Percentiles rank a stretch among this genome's conserved stretches.
phyloP scores from a whole-genome alignment of 495 filamentous ascomycete species.

The Trichocladium uniseriatum region DNA sequence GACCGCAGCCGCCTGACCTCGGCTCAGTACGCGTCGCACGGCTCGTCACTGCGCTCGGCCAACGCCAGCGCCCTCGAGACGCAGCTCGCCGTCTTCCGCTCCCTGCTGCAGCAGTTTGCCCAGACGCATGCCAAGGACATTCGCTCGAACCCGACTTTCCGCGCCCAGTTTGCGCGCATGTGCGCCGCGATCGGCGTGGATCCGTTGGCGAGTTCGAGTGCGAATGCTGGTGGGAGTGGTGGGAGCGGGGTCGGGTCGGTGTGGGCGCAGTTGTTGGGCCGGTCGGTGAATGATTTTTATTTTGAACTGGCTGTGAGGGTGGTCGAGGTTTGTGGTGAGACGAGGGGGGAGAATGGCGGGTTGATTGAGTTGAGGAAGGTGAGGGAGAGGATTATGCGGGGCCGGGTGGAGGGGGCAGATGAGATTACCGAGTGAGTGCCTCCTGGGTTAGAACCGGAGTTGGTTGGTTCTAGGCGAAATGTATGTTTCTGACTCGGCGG shows the following conservation, averaged over 20 bases:
- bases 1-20: slow-evolving; percentile 70
- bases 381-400: slow-evolving; percentile 58
- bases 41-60: slow-evolving; percentile 66
- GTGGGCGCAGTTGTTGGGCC: slow-evolving; percentile 87
- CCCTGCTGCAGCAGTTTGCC: slow-evolving; percentile 87
- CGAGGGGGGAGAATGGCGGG: slow-evolving; percentile 84
- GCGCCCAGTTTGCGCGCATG: slow-evolving; percentile 96
- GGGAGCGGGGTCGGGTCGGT: slow-evolving; percentile 44
- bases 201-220: slow-evolving; percentile 64
- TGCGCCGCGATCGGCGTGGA: slow-evolving; percentile 95
- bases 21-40: slow-evolving; percentile 81
- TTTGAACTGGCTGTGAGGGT: slow-evolving; percentile 91
- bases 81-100: slow-evolving; percentile 92
- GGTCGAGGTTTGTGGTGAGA: slow-evolving; percentile 84
- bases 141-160: slow-evolving; percentile 86
- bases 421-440: slow-evolving; percentile 58
- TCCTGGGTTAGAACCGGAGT: no score
- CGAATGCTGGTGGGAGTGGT: no score
- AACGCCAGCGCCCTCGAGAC: slow-evolving; percentile 78
- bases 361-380: slow-evolving; percentile 80
- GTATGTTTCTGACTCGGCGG: not conserved
- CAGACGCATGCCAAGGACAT: slow-evolving; percentile 89
- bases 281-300: slow-evolving; percentile 94
- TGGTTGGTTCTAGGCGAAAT: not conserved
- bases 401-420: slow-evolving; percentile 61